phyloP scores from a whole-genome alignment of 805 yeast genomes.

The Candida maris region DNA sequence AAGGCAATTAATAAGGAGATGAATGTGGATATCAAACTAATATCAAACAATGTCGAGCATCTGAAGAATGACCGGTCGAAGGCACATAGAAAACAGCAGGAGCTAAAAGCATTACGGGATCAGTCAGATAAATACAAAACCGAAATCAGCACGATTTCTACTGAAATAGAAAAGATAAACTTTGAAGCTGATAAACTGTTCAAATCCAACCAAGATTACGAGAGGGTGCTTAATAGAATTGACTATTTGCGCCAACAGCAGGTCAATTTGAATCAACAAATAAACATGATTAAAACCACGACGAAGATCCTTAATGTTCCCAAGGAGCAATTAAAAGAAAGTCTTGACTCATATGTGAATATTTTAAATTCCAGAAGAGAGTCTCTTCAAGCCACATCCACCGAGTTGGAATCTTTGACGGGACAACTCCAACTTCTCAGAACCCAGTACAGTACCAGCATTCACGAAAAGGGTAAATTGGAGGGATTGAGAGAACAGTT shows the following conservation, averaged over 20 bases:
- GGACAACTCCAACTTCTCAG: slow-evolving; percentile 23
- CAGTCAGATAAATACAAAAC: slow-evolving; percentile 43
- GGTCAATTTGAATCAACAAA: slow-evolving; percentile 45
- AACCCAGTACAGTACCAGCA: slow-evolving; percentile 33
- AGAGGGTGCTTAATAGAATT: slow-evolving; percentile 59
- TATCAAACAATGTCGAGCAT: slow-evolving; percentile 77
- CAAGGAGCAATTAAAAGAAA: slow-evolving; percentile 36
- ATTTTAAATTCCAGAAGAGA: slow-evolving; percentile 24
- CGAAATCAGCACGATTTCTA: slow-evolving; percentile 48
- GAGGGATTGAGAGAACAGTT: slow-evolving; percentile 31
- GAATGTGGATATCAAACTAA: slow-evolving; percentile 66
- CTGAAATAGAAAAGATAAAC: slow-evolving; percentile 50
- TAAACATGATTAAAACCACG: slow-evolving; percentile 45
- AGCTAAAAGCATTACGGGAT: slow-evolving; percentile 39
- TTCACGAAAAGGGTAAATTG: slow-evolving; percentile 54
- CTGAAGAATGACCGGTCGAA: slow-evolving; percentile 68
- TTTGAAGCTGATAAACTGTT: slow-evolving; percentile 60
- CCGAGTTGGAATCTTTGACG: slow-evolving; percentile 16
- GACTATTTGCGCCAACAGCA: slow-evolving; percentile 53
- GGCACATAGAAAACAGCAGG: slow-evolving; percentile 54
- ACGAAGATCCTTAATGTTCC: slow-evolving; percentile 45
- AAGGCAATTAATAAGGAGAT: slow-evolving; percentile 75
- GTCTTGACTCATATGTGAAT: slow-evolving; percentile 40
- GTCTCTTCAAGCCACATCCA: slow-evolving; percentile 10
- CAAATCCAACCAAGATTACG: slow-evolving; percentile 77